phyloP scores from a whole-genome alignment of 208 protist species.

The Angomonas ambiguus region DNA sequence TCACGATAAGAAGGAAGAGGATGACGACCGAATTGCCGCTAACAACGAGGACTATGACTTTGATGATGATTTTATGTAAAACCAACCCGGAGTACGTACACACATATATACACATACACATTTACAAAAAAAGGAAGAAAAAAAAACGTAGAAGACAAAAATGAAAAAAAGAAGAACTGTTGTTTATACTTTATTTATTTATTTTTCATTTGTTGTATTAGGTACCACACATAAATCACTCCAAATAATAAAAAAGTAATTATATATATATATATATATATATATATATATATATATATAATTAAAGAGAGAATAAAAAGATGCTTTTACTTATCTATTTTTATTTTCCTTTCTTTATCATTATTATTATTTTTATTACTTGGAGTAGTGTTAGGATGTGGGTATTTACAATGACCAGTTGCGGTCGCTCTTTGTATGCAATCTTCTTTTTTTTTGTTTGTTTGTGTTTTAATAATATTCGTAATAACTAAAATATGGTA shows the following conservation, averaged over 20 bases:
- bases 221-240: too few species aligned
- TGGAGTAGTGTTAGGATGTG: too few species aligned
- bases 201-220: slow-evolving; percentile 10
- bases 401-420: too few species aligned
- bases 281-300: not conserved
- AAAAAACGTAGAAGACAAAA: slow-evolving; percentile 4
- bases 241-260: not conserved
- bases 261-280: not conserved
- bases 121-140: too few species aligned
- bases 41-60: slow-evolving; percentile 88
- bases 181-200: slow-evolving; percentile 13
- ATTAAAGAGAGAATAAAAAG: not conserved
- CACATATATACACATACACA: too few species aligned
- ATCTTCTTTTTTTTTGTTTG: slow-evolving; percentile 1
- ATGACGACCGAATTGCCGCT: slow-evolving; percentile 50
- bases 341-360: slow-evolving; percentile 1
- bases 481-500: too few species aligned
- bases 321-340: slow-evolving; percentile 3
- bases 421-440: too few species aligned
- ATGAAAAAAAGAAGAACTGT: slow-evolving; percentile 6
- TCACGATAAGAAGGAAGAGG: slow-evolving; percentile 73
- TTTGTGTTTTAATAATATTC: too few species aligned
- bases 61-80: slow-evolving; percentile 90
- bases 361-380: slow-evolving; percentile 11
- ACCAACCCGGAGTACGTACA: too few species aligned